Base-by-base conservation (phyloP, 2,329 filamentous ascomycete genomes). In the Fonsecaea erecta region DNA sequence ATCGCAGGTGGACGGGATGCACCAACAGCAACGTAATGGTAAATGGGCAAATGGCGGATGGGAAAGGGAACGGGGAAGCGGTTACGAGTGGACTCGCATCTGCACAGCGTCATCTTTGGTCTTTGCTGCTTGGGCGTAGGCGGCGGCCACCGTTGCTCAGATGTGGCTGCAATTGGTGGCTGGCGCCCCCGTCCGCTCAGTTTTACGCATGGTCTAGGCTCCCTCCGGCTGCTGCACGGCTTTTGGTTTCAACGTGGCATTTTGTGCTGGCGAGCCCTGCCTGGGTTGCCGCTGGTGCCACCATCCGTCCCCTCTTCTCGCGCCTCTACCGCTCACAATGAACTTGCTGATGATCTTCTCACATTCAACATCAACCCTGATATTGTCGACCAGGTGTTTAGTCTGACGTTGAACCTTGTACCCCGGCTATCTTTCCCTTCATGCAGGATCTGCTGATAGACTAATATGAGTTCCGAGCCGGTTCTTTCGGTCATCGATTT, bases 41-140 rank as follows among this genome's bases (percentile, higher is more conserved):
- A 52, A 52, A 58, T 58, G 61, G 54, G 32, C 61, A 63, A 58
- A 59, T 58, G 54, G 61, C 61, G 57, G 57, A 60, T 60, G 57
- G 46, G 35, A 54, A 58, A 63, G 30, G 40, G 43, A 52, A 58
- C 61, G 61, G 61, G 61, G 61, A 63, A 59, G 48, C 61, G 35
- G 28, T 52, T 57, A 46, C 28, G 40, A 46, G 40, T 48, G 21
- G 55, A 30, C 26, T 37, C 40, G 28, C 26, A 21, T 60, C 40
- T 30, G 46, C 46, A 52, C 43, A 52, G 43, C 61, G 46, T 63
- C 61, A 63, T 63, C 58, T 28, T 14, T 43, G 24, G 30, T n/a
- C 34, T 21, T 60, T 32, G 48, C 59, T 40, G 16, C 24, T 35
- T 26, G 18, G 18, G 16, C 12, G 34, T 16, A 28, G 40, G 14